Percentiles rank a stretch among this genome's conserved stretches.
Conservation (phyloP, 176 grass and related monocot species). For the Leersia perrieri region DNA sequence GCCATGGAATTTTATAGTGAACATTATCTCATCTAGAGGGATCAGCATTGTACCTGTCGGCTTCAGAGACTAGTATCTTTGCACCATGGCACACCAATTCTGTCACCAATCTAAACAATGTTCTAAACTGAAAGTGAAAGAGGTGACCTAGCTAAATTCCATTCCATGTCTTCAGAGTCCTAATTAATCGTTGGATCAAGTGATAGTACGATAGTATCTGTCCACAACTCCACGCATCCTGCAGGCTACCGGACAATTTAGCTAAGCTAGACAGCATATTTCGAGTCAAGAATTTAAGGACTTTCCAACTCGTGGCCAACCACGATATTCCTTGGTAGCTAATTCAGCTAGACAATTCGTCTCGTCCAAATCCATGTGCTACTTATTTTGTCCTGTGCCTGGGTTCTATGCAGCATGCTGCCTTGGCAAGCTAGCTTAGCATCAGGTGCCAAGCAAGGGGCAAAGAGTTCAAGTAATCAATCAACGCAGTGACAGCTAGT, state of each 20-base stretch:
- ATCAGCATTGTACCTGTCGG: neutral
- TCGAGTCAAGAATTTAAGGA: neutral
- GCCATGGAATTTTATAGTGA: neutral
- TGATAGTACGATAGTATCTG: neutral
- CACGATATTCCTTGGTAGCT: neutral
- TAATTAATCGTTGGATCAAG: neutral
- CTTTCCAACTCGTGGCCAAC: constrained; percentile 6
- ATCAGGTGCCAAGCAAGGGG: constrained; percentile 23
- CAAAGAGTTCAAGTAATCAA: constrained; percentile 16
- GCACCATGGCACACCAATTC: neutral
- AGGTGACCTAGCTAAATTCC: neutral
- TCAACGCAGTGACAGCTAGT: neutral
- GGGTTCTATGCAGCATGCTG: neutral
- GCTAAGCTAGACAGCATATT: neutral
- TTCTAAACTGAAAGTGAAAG: constrained; percentile 1
- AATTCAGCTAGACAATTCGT: neutral
- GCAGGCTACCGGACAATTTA: neutral
- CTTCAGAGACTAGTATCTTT: neutral
- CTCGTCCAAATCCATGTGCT: constrained; percentile 28
- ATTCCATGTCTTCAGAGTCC: neutral
- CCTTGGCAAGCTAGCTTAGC: neutral
- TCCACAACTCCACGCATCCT: constrained; percentile 1
- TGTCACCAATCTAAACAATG: neutral
- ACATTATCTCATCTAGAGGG: neutral
- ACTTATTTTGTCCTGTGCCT: constrained; percentile 8